These are phyloP conservation scores for Casuarina glauca DNA, from an alignment of 306 rosid species.

Conservation along the genomic window DNA sequence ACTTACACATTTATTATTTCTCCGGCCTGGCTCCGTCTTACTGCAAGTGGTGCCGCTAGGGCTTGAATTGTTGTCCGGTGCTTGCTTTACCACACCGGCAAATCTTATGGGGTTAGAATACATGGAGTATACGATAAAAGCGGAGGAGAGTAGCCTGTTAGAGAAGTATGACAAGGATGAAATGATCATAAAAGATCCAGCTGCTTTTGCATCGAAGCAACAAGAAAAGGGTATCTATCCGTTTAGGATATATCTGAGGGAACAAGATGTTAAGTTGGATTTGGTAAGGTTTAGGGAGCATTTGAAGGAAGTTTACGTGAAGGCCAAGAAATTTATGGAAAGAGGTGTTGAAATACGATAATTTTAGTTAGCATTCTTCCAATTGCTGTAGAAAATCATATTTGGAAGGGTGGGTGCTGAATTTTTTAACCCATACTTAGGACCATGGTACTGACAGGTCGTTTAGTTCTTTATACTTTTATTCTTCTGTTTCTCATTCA, in stretches of 20 bases:
- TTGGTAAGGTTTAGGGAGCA: slow-evolving; percentile 29
- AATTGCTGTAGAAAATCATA: not conserved
- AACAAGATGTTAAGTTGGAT: slow-evolving; percentile 41
- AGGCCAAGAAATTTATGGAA: slow-evolving; percentile 26
- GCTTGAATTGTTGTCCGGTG: slow-evolving; percentile 25
- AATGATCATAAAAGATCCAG: slow-evolving; percentile 25
- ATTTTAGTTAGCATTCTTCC: too few relatives aligned
- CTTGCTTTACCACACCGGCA: slow-evolving; percentile 27
- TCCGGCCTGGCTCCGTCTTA: slow-evolving; percentile 28
- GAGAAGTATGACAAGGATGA: slow-evolving; percentile 32
- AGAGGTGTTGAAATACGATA: not conserved
- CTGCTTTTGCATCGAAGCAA: not conserved
- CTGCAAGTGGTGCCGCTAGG: slow-evolving; percentile 53
- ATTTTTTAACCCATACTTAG: too few relatives aligned
- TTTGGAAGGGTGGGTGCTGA: too few relatives aligned
- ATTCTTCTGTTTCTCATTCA: too few relatives aligned
- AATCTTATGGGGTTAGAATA: slow-evolving; percentile 31
- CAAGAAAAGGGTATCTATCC: too few relatives aligned
- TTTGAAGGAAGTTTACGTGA: slow-evolving; percentile 29
- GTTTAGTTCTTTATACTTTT: too few relatives aligned
- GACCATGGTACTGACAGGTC: too few relatives aligned
- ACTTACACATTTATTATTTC: slow-evolving; percentile 43
- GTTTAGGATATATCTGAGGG: slow-evolving; percentile 23
- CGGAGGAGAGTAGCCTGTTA: slow-evolving; percentile 43
- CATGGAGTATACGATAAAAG: slow-evolving; percentile 38